Evolutionary conservation across 2,329 filamentous ascomycete species (phyloP).

Genomic region (Cercospora canescens): DNA sequence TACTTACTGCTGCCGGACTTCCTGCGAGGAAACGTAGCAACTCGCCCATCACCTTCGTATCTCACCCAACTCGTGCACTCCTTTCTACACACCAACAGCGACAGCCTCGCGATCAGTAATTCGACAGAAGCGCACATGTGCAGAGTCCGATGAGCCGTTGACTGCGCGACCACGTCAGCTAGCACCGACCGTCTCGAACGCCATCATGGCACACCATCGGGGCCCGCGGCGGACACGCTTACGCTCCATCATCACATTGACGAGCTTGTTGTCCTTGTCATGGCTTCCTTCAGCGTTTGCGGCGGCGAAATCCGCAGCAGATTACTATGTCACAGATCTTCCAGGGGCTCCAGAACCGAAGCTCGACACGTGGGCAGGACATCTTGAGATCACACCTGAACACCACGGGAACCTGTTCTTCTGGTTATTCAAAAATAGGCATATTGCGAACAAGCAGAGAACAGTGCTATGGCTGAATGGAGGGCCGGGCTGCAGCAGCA

Average conservation of each 20-base stretch:
- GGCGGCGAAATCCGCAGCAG: constrained; percentile 65
- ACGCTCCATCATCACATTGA: constrained; percentile 16
- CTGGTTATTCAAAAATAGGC: constrained; percentile 95
- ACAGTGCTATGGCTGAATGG: constrained; percentile 98
- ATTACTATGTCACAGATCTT: constrained; percentile 85
- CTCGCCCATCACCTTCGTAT: neutral
- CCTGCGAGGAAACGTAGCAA: constrained; percentile 10
- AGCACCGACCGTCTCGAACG: neutral
- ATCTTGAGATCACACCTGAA: constrained; percentile 84
- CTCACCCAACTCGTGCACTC: neutral
- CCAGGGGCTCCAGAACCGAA: constrained; percentile 77
- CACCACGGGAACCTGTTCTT: constrained; percentile 96
- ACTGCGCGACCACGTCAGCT: constrained; percentile 23
- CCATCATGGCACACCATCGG: constrained; percentile 21
- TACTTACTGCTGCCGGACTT: neutral
- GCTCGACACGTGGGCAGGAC: constrained; percentile 97
- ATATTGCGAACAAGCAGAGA: constrained; percentile 87
- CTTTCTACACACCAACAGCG: neutral
- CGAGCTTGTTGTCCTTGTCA: constrained; percentile 20
- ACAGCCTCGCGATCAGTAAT: neutral
- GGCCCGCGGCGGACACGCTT: constrained; percentile 15
- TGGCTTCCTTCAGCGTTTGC: constrained; percentile 21
- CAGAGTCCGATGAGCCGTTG: constrained; percentile 12
- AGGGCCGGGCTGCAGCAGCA: constrained; percentile 93
- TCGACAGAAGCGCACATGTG: neutral